These are phyloP conservation scores for Sanguinoderma infundibulare DNA, from an alignment of 1,284 basidiomycete genomes.

Conservation along the genomic window DNA sequence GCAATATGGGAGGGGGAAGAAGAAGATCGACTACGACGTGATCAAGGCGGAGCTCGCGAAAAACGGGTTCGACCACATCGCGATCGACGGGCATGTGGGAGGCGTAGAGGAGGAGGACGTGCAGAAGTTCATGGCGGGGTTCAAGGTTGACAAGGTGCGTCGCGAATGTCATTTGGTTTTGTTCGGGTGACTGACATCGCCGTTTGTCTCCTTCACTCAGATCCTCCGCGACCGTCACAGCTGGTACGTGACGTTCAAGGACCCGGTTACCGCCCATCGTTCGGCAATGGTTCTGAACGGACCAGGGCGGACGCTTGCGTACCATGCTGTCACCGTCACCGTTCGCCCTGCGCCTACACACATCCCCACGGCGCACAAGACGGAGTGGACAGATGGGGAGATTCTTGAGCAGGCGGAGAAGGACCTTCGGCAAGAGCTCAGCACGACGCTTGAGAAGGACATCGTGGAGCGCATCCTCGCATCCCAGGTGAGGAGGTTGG, in stretches of 20 bases:
- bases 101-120: conserved; percentile 70
- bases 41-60: conserved; percentile 59
- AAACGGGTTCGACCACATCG: conserved; percentile 70
- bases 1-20: conserved; percentile 36
- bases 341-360: conserved; percentile 53
- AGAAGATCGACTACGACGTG: conserved; percentile 45
- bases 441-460: conserved; percentile 66
- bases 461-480: conserved; percentile 69
- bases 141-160: conserved; percentile 69
- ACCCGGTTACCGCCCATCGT: conserved; percentile 60
- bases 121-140: conserved; percentile 59
- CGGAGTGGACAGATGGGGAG: conserved; percentile 60
- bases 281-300: conserved; percentile 61
- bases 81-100: conserved; percentile 54
- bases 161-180: neutral
- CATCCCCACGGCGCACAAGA: conserved; percentile 43
- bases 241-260: conserved; percentile 74
- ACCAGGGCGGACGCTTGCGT: conserved; percentile 55
- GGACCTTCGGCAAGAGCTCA: conserved; percentile 68
- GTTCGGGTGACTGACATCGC: conserved; percentile 6
- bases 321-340: conserved; percentile 62
- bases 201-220: conserved; percentile 38
- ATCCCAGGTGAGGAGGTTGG: conserved; percentile 56
- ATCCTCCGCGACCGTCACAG: conserved; percentile 67
- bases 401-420: conserved; percentile 64